Conservation (phyloP, 2,329 filamentous ascomycete species). For the Verticillium nubilum region DNA sequence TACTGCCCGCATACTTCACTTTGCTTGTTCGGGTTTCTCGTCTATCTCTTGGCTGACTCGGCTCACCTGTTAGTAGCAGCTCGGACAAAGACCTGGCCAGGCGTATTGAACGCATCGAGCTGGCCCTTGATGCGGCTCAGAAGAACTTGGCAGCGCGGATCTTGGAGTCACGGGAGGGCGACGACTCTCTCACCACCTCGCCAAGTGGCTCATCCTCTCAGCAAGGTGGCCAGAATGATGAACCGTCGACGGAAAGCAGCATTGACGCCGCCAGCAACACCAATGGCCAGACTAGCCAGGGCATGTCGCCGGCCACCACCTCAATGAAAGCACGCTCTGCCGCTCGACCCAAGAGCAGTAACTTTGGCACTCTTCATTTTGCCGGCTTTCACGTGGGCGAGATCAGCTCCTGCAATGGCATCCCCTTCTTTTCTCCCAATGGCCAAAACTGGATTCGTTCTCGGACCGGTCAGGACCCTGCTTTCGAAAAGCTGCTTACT, state of each 20-base stretch:
- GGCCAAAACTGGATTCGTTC: slow-evolving; percentile 43
- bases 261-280: slow-evolving; percentile 5
- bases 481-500: slow-evolving; percentile 15
- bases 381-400: slow-evolving; percentile 40
- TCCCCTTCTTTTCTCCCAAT: slow-evolving; percentile 41
- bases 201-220: background rate
- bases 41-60: background rate
- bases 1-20: no score
- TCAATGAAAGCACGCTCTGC: background rate
- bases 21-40: no score
- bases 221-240: background rate
- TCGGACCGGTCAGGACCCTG: slow-evolving; percentile 32
- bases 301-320: background rate
- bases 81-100: slow-evolving; percentile 24
- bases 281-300: background rate
- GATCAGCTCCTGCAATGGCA: slow-evolving; percentile 39
- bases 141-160: slow-evolving; percentile 3
- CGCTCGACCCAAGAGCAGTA: background rate
- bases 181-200: background rate
- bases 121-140: slow-evolving; percentile 21
- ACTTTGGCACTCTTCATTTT: slow-evolving; percentile 36
- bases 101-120: slow-evolving; percentile 33
- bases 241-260: no score
- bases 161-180: slow-evolving; percentile 1
- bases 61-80: slow-evolving; percentile 3